Conservation (phyloP, 2,329 filamentous ascomycete genomes). For the Penicillium sp. region DNA sequence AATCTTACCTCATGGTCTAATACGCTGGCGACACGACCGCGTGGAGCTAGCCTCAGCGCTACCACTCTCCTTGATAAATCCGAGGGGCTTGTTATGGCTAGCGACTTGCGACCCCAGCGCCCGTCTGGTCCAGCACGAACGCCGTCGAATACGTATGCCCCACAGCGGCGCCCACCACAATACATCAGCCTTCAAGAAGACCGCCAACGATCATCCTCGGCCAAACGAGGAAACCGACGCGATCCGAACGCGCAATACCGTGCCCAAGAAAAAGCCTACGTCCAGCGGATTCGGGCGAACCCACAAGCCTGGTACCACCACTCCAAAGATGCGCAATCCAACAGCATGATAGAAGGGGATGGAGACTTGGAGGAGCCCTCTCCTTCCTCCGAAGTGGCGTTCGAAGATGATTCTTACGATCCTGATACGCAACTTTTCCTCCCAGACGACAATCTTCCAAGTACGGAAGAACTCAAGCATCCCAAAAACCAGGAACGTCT, state of each 20-base stretch:
- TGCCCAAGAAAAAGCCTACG: conserved; percentile 90
- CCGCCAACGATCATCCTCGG: conserved; percentile 57
- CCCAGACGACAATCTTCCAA: conserved; percentile 82
- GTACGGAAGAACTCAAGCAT: conserved; percentile 83
- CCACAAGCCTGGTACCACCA: conserved; percentile 68
- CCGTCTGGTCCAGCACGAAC: conserved; percentile 69
- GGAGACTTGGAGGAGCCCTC: conserved; percentile 90
- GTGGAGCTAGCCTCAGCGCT: conserved; percentile 44
- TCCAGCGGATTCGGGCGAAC: conserved; percentile 85
- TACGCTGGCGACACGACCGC: conserved; percentile 39
- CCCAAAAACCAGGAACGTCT: conserved; percentile 83
- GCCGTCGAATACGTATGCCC: conserved; percentile 77
- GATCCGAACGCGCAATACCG: conserved; percentile 72
- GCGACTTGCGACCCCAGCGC: conserved; percentile 57
- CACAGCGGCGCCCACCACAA: conserved; percentile 54
- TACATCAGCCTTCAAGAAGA: conserved; percentile 48
- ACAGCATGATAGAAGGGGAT: conserved; percentile 67
- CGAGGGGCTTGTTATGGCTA: conserved; percentile 29
- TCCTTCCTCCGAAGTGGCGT: conserved; percentile 76
- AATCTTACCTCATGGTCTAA: conserved; percentile 37
- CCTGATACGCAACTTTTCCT: conserved; percentile 92
- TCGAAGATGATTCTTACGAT: conserved; percentile 80
- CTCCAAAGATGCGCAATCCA: conserved; percentile 61
- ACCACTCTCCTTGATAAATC: conserved; percentile 44
- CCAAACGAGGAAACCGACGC: conserved; percentile 52